A percentile compares a stretch with the other conserved stretches of the same genome.
These are phyloP conservation scores for Dissophora globulifera DNA, from an alignment of 192 early-diverging fungal species.

Conservation along the genomic window DNA sequence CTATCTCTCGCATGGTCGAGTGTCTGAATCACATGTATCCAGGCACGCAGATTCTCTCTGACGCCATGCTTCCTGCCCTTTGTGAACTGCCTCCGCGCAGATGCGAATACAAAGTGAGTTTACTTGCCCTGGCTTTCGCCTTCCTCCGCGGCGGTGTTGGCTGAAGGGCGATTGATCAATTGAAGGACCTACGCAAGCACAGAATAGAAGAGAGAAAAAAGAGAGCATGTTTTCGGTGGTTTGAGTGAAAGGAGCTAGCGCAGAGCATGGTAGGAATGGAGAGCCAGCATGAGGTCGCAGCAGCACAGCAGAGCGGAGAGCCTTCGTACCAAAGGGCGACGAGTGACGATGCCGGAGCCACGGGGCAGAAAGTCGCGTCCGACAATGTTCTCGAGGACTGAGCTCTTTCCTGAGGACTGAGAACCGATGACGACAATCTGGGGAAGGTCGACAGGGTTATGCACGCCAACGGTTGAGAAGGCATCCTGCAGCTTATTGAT, in stretches of 20 bases:
- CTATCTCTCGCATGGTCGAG: neutral
- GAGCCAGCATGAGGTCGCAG: neutral
- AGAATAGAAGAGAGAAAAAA: neutral
- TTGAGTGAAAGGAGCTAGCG: too few relatives aligned
- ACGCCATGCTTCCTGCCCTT: neutral
- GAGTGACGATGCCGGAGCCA: slow-evolving; percentile 97
- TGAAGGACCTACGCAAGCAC: slow-evolving; percentile 75
- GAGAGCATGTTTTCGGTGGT: slow-evolving; percentile 2
- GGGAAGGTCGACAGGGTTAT: slow-evolving; percentile 90
- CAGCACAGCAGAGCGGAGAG: neutral
- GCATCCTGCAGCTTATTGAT: slow-evolving; percentile 92
- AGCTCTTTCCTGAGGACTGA: slow-evolving; percentile 93
- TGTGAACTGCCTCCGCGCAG: too few relatives aligned
- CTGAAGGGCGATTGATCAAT: slow-evolving; percentile 89
- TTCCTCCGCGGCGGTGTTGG: slow-evolving; percentile 67
- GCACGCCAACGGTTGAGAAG: slow-evolving; percentile 88
- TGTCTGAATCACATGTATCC: slow-evolving; percentile 18
- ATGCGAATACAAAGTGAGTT: too few relatives aligned
- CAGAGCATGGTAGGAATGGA: neutral
- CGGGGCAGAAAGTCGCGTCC: slow-evolving; percentile 98
- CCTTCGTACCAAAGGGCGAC: slow-evolving; percentile 84
- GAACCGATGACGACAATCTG: slow-evolving; percentile 91
- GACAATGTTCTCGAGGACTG: slow-evolving; percentile 99
- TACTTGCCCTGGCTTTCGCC: slow-evolving; percentile 33
- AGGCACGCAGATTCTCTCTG: neutral